Percentiles rank a stretch among this genome's conserved stretches.
phyloP scores from a whole-genome alignment of 257 asterid species.

The Perilla frutescens region DNA sequence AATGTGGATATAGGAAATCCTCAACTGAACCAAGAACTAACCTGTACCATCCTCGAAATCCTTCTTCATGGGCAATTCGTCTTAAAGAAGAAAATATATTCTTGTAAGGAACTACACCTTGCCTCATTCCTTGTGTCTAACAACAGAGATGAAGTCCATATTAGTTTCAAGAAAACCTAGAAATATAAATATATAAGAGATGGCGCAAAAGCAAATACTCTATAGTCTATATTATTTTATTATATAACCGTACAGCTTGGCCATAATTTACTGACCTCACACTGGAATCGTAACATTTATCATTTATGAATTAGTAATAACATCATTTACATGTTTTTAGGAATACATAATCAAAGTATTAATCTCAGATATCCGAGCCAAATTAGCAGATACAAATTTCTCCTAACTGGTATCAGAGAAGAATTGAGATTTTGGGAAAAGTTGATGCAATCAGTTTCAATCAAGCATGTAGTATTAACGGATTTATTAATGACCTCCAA shows the following conservation, averaged over 20 bases:
- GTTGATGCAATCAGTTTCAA: neutral
- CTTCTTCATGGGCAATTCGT: conserved; percentile 91
- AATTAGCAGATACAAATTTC: neutral
- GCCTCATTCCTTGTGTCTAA: conserved; percentile 97
- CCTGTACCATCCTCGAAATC: conserved; percentile 99
- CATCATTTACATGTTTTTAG: neutral
- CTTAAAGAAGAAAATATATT: conserved; percentile 80
- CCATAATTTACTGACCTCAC: neutral
- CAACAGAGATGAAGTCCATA: conserved; percentile 34
- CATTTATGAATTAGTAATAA: too few relatives aligned
- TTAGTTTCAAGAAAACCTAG: conserved; percentile 24
- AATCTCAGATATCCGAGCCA: neutral
- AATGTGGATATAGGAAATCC: neutral
- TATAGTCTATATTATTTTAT: neutral
- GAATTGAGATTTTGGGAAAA: neutral
- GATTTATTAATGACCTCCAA: neutral
- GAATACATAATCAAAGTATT: conserved; percentile 3
- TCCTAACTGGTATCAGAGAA: neutral
- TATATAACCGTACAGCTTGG: neutral
- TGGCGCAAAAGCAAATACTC: neutral
- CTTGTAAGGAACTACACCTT: conserved; percentile 84
- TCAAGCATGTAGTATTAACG: neutral
- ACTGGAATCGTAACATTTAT: too few relatives aligned
- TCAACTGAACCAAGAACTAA: conserved; percentile 39
- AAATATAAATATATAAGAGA: conserved; percentile 11